Evolutionary conservation across 352 stramenopile genomes (phyloP), one percentile per base, ranked within the genome.

Genomic region (Phytophthora hibernalis): DNA sequence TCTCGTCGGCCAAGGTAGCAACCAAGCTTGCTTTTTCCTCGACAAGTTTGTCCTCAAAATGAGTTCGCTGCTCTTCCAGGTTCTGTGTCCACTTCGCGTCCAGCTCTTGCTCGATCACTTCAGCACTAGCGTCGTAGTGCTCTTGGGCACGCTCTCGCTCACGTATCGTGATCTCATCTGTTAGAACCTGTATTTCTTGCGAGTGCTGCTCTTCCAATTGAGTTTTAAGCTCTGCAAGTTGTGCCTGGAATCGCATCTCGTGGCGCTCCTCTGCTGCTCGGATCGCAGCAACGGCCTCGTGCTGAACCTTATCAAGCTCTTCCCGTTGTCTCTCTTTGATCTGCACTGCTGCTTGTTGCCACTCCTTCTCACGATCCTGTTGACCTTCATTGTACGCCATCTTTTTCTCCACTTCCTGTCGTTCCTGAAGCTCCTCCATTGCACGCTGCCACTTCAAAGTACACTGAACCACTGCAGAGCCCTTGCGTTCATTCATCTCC

Each of bases 311-410:
- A 13, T 80, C 70, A 11, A 94, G 66, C 57, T 92, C 84, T 33
- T 92, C 80, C 22, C 87, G 85, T 35, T 94, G 86, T 31, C 83
- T 81, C 15, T 79, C 75, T 52, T 94, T 94, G 61, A 94, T 93
- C 50, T 89, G 74, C 5, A 70, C 16, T 2, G 86, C 86, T 3
- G 86, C 86, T 43, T 88, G 77, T 53, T 93, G 86, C 86, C 86
- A 94, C 42, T 93, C 84, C 10, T 69, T 78, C 55, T 94, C 86
- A 1, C 86, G 84, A 65, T 94, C 86, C 37, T 83, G 68, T 8
- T 85, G n/a, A 0, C 86, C 86, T 61, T 72, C 77, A 5, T 87
- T 77, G 54, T 94, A 94, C 22, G 72, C 63, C 5, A 76, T 60
- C 21, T 81, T 81, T 43, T 85, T 92, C 21, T 94, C 86, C 5